Conservation (phyloP, 2,329 filamentous ascomycete genomes). For the Pezizomycotina sp. region DNA sequence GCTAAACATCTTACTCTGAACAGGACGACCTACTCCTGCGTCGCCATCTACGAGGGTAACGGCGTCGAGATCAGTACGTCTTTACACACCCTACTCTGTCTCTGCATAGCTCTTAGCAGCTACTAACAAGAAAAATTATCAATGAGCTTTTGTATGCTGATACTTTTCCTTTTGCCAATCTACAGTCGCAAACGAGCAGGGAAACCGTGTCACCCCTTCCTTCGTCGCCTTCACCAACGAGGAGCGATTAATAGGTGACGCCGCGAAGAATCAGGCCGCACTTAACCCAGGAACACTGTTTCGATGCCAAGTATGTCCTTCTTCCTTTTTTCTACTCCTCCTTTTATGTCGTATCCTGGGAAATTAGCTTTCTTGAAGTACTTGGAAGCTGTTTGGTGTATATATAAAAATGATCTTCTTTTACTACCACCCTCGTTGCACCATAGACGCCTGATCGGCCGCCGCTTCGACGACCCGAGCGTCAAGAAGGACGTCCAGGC, state of each 20-base stretch:
- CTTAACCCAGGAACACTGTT: slow-evolving; percentile 99
- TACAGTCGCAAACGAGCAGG: slow-evolving; percentile 93
- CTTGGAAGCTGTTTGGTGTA: neutral
- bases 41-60: slow-evolving; percentile 97
- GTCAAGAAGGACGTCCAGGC: slow-evolving; percentile 99
- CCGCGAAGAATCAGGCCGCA: slow-evolving; percentile 98
- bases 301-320: slow-evolving; percentile 82
- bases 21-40: slow-evolving; percentile 99
- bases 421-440: slow-evolving; percentile 8
- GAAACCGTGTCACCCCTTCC: slow-evolving; percentile 94
- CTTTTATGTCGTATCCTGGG: neutral
- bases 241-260: slow-evolving; percentile 98
- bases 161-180: slow-evolving; percentile 14
- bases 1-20: slow-evolving; percentile 20
- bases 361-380: neutral
- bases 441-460: slow-evolving; percentile 82
- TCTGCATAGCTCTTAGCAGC: slow-evolving; percentile 20
- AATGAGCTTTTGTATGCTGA: slow-evolving; percentile 6
- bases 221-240: slow-evolving; percentile 98
- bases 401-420: slow-evolving; percentile 7
- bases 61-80: slow-evolving; percentile 93
- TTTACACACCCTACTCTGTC: slow-evolving; percentile 8
- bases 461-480: slow-evolving; percentile 82
- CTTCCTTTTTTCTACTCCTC: neutral
- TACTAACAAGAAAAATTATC: neutral